Percentiles rank a stretch among this genome's conserved stretches.
Conservation (phyloP, 1,284 basidiomycete species). For the Neolentinus lepideus region DNA sequence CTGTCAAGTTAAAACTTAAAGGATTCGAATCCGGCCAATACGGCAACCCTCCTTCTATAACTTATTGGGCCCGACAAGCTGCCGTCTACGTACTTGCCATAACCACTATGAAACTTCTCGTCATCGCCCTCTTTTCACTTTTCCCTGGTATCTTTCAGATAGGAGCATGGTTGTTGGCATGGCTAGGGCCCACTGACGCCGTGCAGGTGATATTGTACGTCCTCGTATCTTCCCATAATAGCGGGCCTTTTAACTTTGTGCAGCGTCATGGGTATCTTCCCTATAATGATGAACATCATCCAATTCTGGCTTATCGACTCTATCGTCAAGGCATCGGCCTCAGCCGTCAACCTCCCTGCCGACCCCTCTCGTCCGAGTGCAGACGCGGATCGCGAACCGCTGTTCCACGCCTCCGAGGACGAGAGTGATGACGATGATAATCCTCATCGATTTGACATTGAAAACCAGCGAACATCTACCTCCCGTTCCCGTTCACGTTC, state of each 20-base stretch:
- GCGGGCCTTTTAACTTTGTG: constrained; percentile 8
- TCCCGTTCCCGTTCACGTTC: constrained; percentile 6
- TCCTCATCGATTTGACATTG: constrained; percentile 28
- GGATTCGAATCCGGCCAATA: constrained; percentile 88
- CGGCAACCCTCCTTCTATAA: constrained; percentile 67
- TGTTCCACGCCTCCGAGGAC: constrained; percentile 38
- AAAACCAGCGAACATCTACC: constrained; percentile 19
- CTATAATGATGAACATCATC: constrained; percentile 86
- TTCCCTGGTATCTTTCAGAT: constrained; percentile 68
- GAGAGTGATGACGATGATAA: constrained; percentile 22
- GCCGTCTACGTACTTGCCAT: constrained; percentile 81
- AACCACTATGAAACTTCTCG: constrained; percentile 86
- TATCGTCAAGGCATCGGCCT: constrained; percentile 67
- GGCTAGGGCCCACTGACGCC: constrained; percentile 63
- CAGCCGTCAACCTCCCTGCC: constrained; percentile 30
- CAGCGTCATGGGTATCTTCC: constrained; percentile 90
- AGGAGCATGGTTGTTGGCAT: constrained; percentile 79
- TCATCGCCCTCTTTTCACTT: constrained; percentile 68
- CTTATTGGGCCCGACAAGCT: constrained; percentile 80
- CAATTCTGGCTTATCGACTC: constrained; percentile 89
- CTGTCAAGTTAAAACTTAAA: constrained; percentile 57
- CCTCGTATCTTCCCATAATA: constrained; percentile 3
- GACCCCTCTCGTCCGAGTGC: constrained; percentile 24
- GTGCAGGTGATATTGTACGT: constrained; percentile 81
- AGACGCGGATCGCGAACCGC: constrained; percentile 44